Base-by-base conservation (phyloP, 2,329 filamentous ascomycete species). In the Scolecobasidium constrictum region DNA sequence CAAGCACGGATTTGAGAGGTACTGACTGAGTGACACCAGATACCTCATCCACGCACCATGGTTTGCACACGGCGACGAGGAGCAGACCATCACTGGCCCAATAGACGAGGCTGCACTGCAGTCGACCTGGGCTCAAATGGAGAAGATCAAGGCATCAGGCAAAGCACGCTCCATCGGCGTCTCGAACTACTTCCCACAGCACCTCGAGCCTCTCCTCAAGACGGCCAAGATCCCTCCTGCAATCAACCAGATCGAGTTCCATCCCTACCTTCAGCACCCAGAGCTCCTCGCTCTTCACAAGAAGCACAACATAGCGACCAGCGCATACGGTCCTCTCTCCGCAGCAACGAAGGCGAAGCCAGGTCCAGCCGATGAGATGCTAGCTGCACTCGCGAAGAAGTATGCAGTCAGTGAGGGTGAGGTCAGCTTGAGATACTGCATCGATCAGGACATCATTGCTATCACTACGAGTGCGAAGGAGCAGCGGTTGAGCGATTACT, bases 161-260 rank as follows among this genome's bases (percentile, higher is more conserved):
- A 71, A 78, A 46, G 68, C 72, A 4, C 72, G 70, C 42, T 72
- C 71, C 5, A 81, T 81, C 47, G 77, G 77, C 17, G 75, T 81
- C 17, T 78, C 73, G 43, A 81, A 77, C 57, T 81, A 71, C 56
- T 58, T 72, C 4, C 65, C 69, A 18, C 55, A 60, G 17, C 71
- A 81, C 46, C 61, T 81, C 15, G 66, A 75, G 36, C 65, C 67
- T 9, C 68, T 73, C 16, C 59, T 75, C 41, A 67, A 68, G 42
- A 66, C 63, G 0, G 71, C 72, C n/a, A 69, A 62, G 31, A 65
- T 77, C 9, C 61, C 66, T 1, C 79, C 79, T 1, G 75, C 75
- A 2, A 71, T 73, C 50, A 83, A 83, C 60, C 79, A 83, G 61
- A 76, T 83, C 48, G 79, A 83, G 56, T 76, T 76, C 40, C 78